phyloP scores from a whole-genome alignment of 495 filamentous ascomycete genomes.

The Tirmania nivea region DNA sequence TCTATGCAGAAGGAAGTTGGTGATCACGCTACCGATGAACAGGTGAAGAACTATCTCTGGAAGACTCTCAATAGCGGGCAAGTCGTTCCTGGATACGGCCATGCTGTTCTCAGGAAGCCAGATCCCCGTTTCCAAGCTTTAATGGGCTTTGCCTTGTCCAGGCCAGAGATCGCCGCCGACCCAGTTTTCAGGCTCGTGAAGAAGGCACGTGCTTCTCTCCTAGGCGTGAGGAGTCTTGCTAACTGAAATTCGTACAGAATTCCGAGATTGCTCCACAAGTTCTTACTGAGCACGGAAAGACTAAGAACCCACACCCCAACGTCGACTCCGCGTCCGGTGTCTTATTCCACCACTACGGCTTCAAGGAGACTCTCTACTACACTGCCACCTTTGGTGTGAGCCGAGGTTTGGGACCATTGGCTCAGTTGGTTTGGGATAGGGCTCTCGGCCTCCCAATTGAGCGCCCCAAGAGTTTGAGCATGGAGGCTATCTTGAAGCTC shows the following conservation, averaged over 20 bases:
- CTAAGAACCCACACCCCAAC: slow-evolving; percentile 95
- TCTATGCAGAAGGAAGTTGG: slow-evolving; percentile 84
- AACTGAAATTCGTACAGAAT: neutral
- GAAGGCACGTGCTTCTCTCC: slow-evolving; percentile 34
- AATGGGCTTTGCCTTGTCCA: slow-evolving; percentile 77
- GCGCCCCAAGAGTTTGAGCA: slow-evolving; percentile 88
- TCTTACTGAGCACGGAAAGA: slow-evolving; percentile 86
- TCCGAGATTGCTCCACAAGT: slow-evolving; percentile 56
- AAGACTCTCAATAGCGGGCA: slow-evolving; percentile 76
- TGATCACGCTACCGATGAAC: slow-evolving; percentile 47
- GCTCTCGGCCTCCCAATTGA: slow-evolving; percentile 93
- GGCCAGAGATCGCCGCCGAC: slow-evolving; percentile 64
- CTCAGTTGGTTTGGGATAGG: slow-evolving; percentile 90
- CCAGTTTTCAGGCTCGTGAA: slow-evolving; percentile 86
- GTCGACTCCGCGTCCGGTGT: slow-evolving; percentile 84
- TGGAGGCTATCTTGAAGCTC: slow-evolving; percentile 51
- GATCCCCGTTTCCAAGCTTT: slow-evolving; percentile 90
- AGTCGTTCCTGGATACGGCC: slow-evolving; percentile 92
- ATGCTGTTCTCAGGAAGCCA: slow-evolving; percentile 90
- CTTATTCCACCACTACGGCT: slow-evolving; percentile 89
- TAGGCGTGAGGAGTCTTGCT: too few relatives aligned
- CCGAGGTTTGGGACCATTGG: slow-evolving; percentile 72
- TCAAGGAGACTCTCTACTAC: slow-evolving; percentile 92
- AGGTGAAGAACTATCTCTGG: slow-evolving; percentile 81
- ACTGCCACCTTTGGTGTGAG: slow-evolving; percentile 92